Percentiles rank a stretch among this genome's conserved stretches.
Evolutionary conservation across 2,329 filamentous ascomycete species (phyloP).

Genomic region (Colletotrichum paranaense): DNA sequence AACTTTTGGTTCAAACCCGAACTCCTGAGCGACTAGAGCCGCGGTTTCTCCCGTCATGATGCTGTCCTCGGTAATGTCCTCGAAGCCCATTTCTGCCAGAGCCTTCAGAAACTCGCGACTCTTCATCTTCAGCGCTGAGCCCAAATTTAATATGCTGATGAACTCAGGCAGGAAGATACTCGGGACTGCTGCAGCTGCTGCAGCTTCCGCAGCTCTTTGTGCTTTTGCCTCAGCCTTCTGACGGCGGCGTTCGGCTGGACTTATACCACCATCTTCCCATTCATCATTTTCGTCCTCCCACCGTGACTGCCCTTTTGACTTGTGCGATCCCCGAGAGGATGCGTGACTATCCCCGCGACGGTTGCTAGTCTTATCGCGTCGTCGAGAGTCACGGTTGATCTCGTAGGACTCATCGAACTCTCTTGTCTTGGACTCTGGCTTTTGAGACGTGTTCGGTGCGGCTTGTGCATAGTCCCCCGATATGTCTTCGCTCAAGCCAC

Average conservation of each 20-base stretch:
- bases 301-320: constrained; percentile 12
- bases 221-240: constrained; percentile 56
- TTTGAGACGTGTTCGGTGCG: neutral
- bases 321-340: constrained; percentile 12
- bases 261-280: constrained; percentile 51
- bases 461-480: neutral
- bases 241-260: constrained; percentile 51
- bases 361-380: constrained; percentile 20
- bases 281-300: constrained; percentile 46
- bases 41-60: constrained; percentile 93
- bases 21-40: constrained; percentile 90
- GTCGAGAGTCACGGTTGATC: constrained; percentile 30
- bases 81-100: constrained; percentile 88
- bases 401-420: constrained; percentile 33
- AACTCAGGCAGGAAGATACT: constrained; percentile 86
- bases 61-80: constrained; percentile 83
- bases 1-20: constrained; percentile 87
- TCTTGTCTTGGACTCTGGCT: neutral
- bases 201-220: constrained; percentile 51
- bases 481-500: neutral
- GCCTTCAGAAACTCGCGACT: constrained; percentile 78
- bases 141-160: constrained; percentile 88
- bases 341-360: constrained; percentile 16
- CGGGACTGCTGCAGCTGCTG: constrained; percentile 52
- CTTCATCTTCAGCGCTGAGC: constrained; percentile 78